Evolutionary conservation across 1,284 basidiomycete species (phyloP).

Genomic region (Taiwanofungus camphoratus): DNA sequence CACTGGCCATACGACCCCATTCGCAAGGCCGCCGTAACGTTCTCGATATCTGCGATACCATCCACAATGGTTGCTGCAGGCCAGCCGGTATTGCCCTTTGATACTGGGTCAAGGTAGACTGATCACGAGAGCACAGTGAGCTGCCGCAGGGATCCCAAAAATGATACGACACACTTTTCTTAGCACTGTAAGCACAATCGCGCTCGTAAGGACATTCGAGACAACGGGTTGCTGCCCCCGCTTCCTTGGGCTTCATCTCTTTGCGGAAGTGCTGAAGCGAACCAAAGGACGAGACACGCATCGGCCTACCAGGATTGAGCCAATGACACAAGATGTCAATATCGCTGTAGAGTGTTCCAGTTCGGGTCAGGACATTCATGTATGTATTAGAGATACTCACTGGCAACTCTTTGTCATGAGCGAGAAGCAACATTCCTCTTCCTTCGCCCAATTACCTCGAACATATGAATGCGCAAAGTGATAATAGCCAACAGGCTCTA

Average conservation of each 20-base stretch:
- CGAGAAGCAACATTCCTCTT: slow-evolving; percentile 68
- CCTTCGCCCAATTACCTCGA: slow-evolving; percentile 74
- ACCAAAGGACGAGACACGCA: slow-evolving; percentile 77
- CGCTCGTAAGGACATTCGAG: slow-evolving; percentile 67
- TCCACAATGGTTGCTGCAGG: slow-evolving; percentile 67
- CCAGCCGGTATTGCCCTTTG: slow-evolving; percentile 53
- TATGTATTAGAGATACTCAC: slow-evolving; percentile 34
- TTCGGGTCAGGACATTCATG: neutral
- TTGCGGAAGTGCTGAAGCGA: slow-evolving; percentile 78
- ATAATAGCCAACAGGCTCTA: slow-evolving; percentile 74
- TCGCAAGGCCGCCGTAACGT: slow-evolving; percentile 39
- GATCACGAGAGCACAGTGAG: slow-evolving; percentile 10
- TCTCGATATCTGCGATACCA: slow-evolving; percentile 75
- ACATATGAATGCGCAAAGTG: slow-evolving; percentile 87
- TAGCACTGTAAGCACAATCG: slow-evolving; percentile 80
- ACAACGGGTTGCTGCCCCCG: slow-evolving; percentile 64
- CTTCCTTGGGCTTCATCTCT: slow-evolving; percentile 60
- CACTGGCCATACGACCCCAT: slow-evolving; percentile 74
- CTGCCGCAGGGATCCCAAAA: no score
- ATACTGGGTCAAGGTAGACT: slow-evolving; percentile 72
- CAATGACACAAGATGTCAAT: slow-evolving; percentile 78
- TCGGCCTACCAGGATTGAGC: slow-evolving; percentile 59
- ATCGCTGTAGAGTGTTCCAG: slow-evolving; percentile 44
- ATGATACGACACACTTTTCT: slow-evolving; percentile 55
- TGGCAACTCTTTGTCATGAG: slow-evolving; percentile 89